These are phyloP conservation scores for Xerocomus potaroensis DNA, from an alignment of 768 basidiomycete species.

Conservation along the genomic window DNA sequence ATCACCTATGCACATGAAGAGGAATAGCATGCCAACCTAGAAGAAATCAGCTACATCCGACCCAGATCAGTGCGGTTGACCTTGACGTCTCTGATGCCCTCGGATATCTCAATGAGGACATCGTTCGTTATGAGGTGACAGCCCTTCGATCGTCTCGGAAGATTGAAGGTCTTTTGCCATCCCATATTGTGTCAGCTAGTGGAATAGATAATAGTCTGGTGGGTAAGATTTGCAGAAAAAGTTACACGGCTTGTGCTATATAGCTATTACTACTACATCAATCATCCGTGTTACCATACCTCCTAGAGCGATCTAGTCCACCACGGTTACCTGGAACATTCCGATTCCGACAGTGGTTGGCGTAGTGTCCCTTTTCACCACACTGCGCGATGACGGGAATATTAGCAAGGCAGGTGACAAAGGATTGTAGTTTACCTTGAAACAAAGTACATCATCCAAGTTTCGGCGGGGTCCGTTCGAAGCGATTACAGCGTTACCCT, in stretches of 20 bases:
- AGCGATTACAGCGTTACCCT: conserved; percentile 27
- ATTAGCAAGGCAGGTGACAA: not conserved
- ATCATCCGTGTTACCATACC: conserved; percentile 29
- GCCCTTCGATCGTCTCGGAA: conserved; percentile 51
- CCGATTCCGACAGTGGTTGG: conserved; percentile 87
- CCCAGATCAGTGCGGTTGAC: conserved; percentile 30
- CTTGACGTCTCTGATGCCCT: conserved; percentile 65
- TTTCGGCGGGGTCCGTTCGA: conserved; percentile 58
- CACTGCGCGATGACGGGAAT: conserved; percentile 46
- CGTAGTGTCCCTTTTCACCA: conserved; percentile 91
- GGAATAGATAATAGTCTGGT: not conserved
- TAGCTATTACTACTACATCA: conserved; percentile 6
- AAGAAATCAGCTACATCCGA: not conserved
- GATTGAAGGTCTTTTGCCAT: conserved; percentile 84
- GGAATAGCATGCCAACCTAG: conserved; percentile 81
- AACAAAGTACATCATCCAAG: conserved; percentile 79
- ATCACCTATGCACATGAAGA: conserved; percentile 76
- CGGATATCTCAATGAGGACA: conserved; percentile 58
- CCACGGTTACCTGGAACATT: conserved; percentile 91
- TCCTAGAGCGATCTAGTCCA: conserved; percentile 55
- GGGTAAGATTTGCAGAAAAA: not conserved
- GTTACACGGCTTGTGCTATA: not conserved
- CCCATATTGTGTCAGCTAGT: conserved; percentile 74
- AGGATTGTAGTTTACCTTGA: conserved; percentile 56
- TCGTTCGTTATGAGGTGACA: conserved; percentile 86